These are phyloP conservation scores for Daedaleopsis nitida DNA, from an alignment of 768 basidiomycete species.

Conservation along the genomic window DNA sequence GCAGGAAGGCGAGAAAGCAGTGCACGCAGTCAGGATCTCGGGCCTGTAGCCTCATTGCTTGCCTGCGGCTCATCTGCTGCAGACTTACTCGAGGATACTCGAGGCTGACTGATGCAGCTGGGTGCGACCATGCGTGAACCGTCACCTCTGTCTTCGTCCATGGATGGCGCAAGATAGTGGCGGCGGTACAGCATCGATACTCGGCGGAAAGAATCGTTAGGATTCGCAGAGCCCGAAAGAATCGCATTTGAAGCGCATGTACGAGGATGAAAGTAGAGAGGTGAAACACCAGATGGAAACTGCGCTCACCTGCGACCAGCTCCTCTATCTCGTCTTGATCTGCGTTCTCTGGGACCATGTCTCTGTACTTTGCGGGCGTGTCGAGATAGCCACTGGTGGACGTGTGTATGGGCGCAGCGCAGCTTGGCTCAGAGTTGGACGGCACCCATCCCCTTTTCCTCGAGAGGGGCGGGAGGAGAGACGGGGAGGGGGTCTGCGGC, in stretches of 20 bases:
- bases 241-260: no score
- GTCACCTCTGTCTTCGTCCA: no score
- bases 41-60: not conserved
- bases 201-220: no score
- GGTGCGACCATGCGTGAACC: no score
- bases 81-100: no score
- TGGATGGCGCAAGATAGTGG: no score
- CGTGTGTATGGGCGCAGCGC: slow-evolving; percentile 50
- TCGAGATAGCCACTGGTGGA: slow-evolving; percentile 69
- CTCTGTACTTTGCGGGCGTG: slow-evolving; percentile 64
- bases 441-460: slow-evolving; percentile 79
- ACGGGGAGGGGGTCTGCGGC: slow-evolving; percentile 31
- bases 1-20: not conserved
- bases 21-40: not conserved
- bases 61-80: not conserved
- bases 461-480: slow-evolving; percentile 45
- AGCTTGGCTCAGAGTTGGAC: slow-evolving; percentile 55
- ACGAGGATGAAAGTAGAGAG: no score
- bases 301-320: slow-evolving; percentile 44
- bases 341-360: slow-evolving; percentile 32
- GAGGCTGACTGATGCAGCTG: no score
- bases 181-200: no score
- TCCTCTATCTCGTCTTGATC: slow-evolving; percentile 47
- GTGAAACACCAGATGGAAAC: not conserved
- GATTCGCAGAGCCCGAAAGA: no score